These are phyloP conservation scores for Penicillium roqueforti DNA, from an alignment of 495 filamentous ascomycete species.

Conservation along the genomic window DNA sequence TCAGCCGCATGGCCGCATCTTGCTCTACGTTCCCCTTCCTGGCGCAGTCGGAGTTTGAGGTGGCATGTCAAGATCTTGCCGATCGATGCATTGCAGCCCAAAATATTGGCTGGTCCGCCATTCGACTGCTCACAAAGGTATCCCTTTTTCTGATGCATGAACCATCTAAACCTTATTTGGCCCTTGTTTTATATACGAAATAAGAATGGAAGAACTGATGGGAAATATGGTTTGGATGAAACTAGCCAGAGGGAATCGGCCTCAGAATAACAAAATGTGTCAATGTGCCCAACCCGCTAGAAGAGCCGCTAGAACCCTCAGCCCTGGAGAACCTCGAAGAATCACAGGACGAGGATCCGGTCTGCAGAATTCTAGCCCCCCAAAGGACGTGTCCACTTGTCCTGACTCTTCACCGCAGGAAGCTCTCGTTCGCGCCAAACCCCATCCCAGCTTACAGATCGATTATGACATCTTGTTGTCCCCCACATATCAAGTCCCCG, in stretches of 20 bases:
- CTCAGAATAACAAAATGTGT: conserved; percentile 37
- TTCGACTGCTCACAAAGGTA: conserved; percentile 35
- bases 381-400: conserved; percentile 5
- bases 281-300: conserved; percentile 13
- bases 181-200: neutral
- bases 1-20: conserved; percentile 14
- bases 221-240: conserved; percentile 2
- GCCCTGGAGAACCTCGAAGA: conserved; percentile 14
- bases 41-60: conserved; percentile 53
- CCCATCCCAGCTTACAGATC: conserved; percentile 33
- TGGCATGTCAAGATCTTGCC: conserved; percentile 56
- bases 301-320: conserved; percentile 5
- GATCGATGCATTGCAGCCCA: conserved; percentile 31
- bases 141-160: conserved; percentile 13
- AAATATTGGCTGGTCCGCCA: conserved; percentile 26
- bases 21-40: conserved; percentile 51
- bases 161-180: conserved; percentile 2
- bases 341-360: conserved; percentile 36
- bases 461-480: conserved; percentile 54
- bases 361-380: conserved; percentile 19
- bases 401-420: conserved; percentile 37
- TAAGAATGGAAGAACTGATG: conserved; percentile 3
- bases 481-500: conserved; percentile 48
- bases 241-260: conserved; percentile 28
- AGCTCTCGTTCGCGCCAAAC: conserved; percentile 33